Conservation (phyloP, 228 moss, liverwort and hornwort species). For the Sphagnum magellanicum region DNA sequence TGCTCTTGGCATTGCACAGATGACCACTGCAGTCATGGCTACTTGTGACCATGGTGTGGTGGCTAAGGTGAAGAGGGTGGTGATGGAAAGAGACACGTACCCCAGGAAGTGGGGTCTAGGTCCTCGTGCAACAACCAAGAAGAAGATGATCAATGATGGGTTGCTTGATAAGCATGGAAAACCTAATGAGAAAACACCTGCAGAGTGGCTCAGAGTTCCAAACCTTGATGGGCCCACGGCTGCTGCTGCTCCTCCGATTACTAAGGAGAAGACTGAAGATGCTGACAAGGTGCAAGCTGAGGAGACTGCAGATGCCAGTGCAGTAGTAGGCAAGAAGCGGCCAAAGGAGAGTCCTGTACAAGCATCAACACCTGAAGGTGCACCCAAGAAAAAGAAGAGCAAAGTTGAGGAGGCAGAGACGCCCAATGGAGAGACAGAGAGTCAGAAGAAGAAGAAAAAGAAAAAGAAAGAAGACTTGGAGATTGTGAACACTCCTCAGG, state of each 20-base stretch:
- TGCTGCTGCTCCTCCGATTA: conserved; percentile 8
- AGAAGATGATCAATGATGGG: conserved; percentile 83
- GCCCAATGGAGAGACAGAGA: conserved; percentile 40
- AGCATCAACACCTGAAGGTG: conserved; percentile 33
- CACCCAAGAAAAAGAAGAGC: conserved; percentile 83
- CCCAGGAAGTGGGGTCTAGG: conserved; percentile 93
- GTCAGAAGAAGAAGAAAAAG: conserved; percentile 30
- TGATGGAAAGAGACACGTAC: conserved; percentile 98
- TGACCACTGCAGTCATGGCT: conserved; percentile 98
- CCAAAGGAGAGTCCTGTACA: conserved; percentile 50
- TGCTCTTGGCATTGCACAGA: conserved; percentile 73
- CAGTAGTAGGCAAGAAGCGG: conserved; percentile 64
- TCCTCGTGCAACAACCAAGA: conserved; percentile 83
- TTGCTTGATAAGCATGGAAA: conserved; percentile 89
- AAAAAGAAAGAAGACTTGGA: conserved; percentile 37
- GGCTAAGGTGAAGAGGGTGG: conserved; percentile 87
- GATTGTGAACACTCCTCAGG: conserved; percentile 25
- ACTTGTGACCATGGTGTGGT: conserved; percentile 96
- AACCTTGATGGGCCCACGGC: conserved; percentile 14
- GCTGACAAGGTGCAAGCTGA: conserved; percentile 19
- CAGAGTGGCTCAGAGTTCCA: conserved; percentile 78
- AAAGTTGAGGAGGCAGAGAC: conserved; percentile 21
- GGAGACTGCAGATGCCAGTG: conserved; percentile 25
- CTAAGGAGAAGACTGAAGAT: conserved; percentile 14
- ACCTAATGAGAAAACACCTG: conserved; percentile 86